phyloP scores from a whole-genome alignment of 1,284 basidiomycete species.

The Hypsizygus ulmarius region DNA sequence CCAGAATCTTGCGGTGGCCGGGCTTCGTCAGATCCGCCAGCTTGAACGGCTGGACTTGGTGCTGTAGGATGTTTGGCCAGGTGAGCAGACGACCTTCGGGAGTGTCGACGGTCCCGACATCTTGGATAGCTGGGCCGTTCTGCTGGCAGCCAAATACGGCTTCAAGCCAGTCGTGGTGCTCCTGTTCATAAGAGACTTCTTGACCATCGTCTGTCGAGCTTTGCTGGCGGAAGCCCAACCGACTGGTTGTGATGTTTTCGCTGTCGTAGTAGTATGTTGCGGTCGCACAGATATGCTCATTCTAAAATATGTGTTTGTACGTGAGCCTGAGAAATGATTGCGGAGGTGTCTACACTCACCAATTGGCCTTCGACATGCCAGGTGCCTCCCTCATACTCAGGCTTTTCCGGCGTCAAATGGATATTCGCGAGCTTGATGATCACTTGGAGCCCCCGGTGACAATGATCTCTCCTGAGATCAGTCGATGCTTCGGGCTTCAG shows the following conservation, averaged over 20 bases:
- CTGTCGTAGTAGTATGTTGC: constrained; percentile 39
- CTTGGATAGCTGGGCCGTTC: constrained; percentile 8
- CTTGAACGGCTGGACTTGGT: constrained; percentile 13
- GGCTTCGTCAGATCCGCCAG: constrained; percentile 28
- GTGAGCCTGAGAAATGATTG: too few relatives aligned
- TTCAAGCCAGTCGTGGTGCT: constrained; percentile 27
- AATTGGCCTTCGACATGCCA: constrained; percentile 41
- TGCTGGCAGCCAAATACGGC: constrained; percentile 28
- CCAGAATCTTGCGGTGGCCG: constrained; percentile 47
- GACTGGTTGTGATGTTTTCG: constrained; percentile 30
- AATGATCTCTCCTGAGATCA: constrained; percentile 22
- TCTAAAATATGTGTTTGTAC: too few relatives aligned
- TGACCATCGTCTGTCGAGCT: constrained; percentile 1
- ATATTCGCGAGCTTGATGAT: constrained; percentile 55
- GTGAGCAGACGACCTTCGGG: constrained; percentile 11
- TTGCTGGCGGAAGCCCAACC: constrained; percentile 31
- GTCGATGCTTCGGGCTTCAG: constrained; percentile 14
- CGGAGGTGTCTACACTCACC: constrained; percentile 17
- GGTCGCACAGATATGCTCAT: constrained; percentile 45
- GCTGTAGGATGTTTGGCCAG: constrained; percentile 13
- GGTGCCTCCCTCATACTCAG: constrained; percentile 34
- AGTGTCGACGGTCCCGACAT: constrained; percentile 9
- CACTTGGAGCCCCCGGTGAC: constrained; percentile 36
- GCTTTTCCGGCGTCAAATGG: constrained; percentile 43
- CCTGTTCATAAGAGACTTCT: constrained; percentile 30